phyloP scores from a whole-genome alignment of 257 asterid species.

The Solanum arcanum region DNA sequence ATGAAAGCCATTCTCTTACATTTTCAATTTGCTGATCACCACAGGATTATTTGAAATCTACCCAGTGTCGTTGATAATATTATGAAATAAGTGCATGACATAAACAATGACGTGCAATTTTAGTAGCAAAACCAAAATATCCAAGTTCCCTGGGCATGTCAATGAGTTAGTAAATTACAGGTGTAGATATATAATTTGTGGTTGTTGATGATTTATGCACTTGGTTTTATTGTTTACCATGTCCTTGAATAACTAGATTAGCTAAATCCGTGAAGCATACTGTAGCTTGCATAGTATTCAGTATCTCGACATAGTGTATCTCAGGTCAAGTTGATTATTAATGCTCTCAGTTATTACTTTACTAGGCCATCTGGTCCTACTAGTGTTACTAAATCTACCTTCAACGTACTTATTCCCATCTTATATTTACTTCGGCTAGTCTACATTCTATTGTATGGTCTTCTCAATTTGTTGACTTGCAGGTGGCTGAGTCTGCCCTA shows the following conservation, averaged over 20 bases:
- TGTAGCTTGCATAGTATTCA: not conserved
- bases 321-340: not conserved
- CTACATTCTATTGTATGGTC: not conserved
- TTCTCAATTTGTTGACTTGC: not conserved
- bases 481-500: constrained; percentile 76
- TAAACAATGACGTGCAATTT: not conserved
- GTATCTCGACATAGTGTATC: not conserved
- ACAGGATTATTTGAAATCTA: not conserved
- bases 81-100: not conserved
- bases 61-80: not conserved
- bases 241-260: not conserved
- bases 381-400: not conserved
- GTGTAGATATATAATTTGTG: not conserved
- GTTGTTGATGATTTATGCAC: not conserved
- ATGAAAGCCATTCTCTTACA: not conserved
- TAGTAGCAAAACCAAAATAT: not conserved
- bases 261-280: not conserved
- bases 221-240: not conserved
- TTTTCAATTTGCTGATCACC: not conserved
- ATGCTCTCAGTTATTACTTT: not conserved
- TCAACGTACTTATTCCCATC: not conserved
- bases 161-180: not conserved
- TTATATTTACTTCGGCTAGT: not conserved
- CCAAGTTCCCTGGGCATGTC: not conserved
- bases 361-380: not conserved